phyloP scores from a whole-genome alignment of 169 alveolate species.

The Perkinsus olseni region DNA sequence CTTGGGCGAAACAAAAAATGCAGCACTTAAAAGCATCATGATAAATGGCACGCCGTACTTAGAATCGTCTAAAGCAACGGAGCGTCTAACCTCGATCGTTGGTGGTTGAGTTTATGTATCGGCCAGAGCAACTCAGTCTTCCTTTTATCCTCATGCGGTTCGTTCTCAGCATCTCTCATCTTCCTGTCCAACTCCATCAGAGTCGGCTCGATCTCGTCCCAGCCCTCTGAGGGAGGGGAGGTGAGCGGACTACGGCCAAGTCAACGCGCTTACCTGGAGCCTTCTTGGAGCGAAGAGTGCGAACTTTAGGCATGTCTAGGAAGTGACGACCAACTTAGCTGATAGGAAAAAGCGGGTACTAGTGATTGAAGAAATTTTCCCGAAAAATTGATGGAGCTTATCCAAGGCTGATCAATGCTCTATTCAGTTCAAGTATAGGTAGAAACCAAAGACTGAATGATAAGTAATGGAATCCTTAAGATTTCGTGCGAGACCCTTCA shows the following conservation, averaged over 20 bases:
- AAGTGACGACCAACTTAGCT: not conserved
- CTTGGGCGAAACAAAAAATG: too few relatives aligned
- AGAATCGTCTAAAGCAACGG: too few relatives aligned
- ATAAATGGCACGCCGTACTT: too few relatives aligned
- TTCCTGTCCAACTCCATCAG: conserved; percentile 79
- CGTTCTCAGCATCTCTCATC: conserved; percentile 91
- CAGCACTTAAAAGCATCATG: too few relatives aligned
- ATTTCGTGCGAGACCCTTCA: too few relatives aligned
- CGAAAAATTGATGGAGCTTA: too few relatives aligned
- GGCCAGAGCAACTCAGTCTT: conserved; percentile 94
- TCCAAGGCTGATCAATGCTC: too few relatives aligned
- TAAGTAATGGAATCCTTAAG: too few relatives aligned
- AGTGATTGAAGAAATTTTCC: too few relatives aligned
- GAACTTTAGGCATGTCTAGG: conserved; percentile 17
- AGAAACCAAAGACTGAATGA: too few relatives aligned
- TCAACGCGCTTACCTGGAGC: conserved; percentile 8
- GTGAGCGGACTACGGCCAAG: conserved; percentile 29
- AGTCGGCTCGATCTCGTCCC: conserved; percentile 85
- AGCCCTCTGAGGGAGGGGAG: conserved; percentile 71
- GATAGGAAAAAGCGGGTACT: too few relatives aligned
- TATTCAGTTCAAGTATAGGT: too few relatives aligned
- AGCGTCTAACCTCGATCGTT: conserved; percentile 73
- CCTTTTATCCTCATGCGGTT: conserved; percentile 86
- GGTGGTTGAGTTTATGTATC: conserved; percentile 88
- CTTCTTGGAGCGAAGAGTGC: conserved; percentile 16